A percentile compares a stretch with the other conserved stretches of the same genome.
phyloP scores from a whole-genome alignment of 1,284 basidiomycete genomes.

The Cryptococcus sp. region DNA sequence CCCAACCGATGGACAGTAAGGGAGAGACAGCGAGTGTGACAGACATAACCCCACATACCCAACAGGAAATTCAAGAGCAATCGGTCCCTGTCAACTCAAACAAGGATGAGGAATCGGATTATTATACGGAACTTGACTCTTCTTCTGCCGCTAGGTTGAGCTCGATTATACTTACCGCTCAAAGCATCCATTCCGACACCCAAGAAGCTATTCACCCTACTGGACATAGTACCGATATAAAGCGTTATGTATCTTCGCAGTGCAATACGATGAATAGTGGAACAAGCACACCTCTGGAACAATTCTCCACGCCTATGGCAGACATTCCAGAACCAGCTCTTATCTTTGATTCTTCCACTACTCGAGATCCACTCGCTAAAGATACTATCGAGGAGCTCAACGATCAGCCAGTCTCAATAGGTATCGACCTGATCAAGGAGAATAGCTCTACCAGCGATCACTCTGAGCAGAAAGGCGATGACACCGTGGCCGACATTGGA shows the following conservation, averaged over 20 bases:
- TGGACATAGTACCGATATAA: neutral
- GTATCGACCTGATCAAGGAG: no score
- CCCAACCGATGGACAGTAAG: neutral
- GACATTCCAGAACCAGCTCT: neutral
- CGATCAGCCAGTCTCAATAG: no score
- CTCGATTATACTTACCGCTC: neutral
- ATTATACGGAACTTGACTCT: no score
- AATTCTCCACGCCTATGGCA: constrained; percentile 1
- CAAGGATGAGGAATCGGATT: neutral
- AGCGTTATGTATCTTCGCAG: no score
- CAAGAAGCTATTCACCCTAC: neutral
- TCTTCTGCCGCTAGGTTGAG: no score
- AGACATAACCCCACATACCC: neutral
- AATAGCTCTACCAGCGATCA: no score
- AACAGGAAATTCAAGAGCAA: neutral
- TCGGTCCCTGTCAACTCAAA: no score
- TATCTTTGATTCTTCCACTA: neutral
- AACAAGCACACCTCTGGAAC: neutral
- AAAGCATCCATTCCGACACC: neutral
- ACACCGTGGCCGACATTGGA: no score
- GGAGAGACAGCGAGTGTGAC: neutral
- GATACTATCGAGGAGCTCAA: neutral
- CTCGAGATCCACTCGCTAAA: neutral
- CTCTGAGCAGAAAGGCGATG: no score
- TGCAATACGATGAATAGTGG: neutral